Evolutionary conservation across 345 rosid genomes (phyloP), one percentile per base, ranked within the genome.

Genomic region (Streptanthus diversifolius): DNA sequence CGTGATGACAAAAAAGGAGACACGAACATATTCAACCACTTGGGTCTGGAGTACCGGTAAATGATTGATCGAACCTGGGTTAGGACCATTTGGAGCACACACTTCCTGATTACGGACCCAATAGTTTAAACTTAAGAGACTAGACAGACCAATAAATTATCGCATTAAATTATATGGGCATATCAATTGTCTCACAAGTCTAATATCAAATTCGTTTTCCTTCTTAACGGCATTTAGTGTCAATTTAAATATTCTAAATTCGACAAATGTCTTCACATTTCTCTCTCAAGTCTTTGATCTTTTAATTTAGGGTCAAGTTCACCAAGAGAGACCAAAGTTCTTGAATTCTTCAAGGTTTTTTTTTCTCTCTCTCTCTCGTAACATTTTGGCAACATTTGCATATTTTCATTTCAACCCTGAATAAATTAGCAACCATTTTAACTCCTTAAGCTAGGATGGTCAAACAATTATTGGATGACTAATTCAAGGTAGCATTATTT

Each of bases 311-410:
- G 59, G 72, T 75, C 63, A 61, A 75, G 74, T 54, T 62, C 74
- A 53, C 79, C 66, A 69, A 25, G 51, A 62, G n/a, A 11, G 79
- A 69, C 79, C 58, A 53, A 61, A 15, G 24, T 9, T 24, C 2
- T 43, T 61, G 49, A 62, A 61, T 0, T 0, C 68, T 68, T 68
- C 65, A 53, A 61, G 52, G 37, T 32, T 57, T 33, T 30, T n/a
- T 36, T 15, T 17, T 41, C 33, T 25, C 5, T n/a, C n/a, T n/a
- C n/a, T 12, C n/a, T 60, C n/a, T 60, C n/a, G 7, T 64, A 48
- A 48, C 2, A 32, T 35, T 18, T 3, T 24, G 19, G 19, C 19
- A 53, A 14, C 17, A 12, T 24, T 13, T 3, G 2, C 39, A 41
- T 19, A 51, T 13, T 40, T 40, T 52, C 11, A 45, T 35, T 36